phyloP scores from a whole-genome alignment of 257 asterid genomes.

The Solanum sitiens region DNA sequence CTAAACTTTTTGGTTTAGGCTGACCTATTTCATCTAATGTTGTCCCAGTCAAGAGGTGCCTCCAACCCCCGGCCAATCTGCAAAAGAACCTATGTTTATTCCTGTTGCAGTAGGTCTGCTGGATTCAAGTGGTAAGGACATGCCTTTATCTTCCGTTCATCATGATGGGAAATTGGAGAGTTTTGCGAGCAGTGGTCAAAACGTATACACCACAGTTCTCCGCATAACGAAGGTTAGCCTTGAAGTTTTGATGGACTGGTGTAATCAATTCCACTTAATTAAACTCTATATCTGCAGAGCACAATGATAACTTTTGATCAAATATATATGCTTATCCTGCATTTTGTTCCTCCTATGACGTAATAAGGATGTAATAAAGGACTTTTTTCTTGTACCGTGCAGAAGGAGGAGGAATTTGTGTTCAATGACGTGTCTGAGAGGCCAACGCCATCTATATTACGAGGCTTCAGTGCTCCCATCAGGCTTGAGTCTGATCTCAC shows the following conservation, averaged over 20 bases:
- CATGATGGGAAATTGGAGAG: conserved; percentile 48
- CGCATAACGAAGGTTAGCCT: conserved; percentile 57
- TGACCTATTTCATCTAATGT: conserved; percentile 3
- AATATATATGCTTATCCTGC: background rate
- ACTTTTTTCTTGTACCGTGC: conserved; percentile 8
- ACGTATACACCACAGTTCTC: conserved; percentile 45
- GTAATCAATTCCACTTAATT: background rate
- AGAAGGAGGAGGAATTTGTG: conserved; percentile 75
- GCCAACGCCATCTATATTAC: conserved; percentile 60
- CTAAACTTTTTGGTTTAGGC: background rate
- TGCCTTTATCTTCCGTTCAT: conserved; percentile 45
- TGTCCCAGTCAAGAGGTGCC: conserved; percentile 89
- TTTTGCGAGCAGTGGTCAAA: conserved; percentile 23
- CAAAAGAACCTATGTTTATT: conserved; percentile 78
- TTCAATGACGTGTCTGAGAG: conserved; percentile 43
- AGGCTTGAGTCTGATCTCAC: conserved; percentile 68
- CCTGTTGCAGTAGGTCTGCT: conserved; percentile 71
- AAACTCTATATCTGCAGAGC: background rate
- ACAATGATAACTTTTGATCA: background rate
- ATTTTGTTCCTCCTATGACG: background rate
- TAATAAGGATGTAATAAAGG: background rate
- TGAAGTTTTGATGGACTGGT: background rate
- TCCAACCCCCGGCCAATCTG: conserved; percentile 78
- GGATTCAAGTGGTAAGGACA: conserved; percentile 56
- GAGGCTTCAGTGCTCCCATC: conserved; percentile 87